Evolutionary conservation across 306 rosid species (phyloP), one percentile per base, ranked within the genome.

Genomic region (Begonia fuchsioides): DNA sequence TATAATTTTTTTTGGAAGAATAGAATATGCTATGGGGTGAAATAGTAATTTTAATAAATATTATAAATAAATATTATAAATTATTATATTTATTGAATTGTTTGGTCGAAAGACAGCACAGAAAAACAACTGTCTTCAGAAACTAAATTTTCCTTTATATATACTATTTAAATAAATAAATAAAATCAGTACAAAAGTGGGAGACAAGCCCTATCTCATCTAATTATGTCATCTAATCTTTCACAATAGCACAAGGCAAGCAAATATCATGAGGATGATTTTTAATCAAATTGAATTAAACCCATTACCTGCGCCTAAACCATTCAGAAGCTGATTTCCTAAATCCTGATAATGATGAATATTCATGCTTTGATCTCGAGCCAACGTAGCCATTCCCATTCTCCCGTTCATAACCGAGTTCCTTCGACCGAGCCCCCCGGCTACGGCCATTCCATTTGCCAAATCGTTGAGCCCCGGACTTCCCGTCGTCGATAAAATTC

Each of bases 291-390:
- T n/a, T 2, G 2, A 1, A 54, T 58, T 86, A 64, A 67, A 92
- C 51, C 94, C 76, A 43, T 82, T 85, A 46, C 65, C 92, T 10
- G 96, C 81, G 66, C 94, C 96, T 51, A 82, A 68, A 35, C 98
- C 94, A n/a, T n/a, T n/a, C 53, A 92, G 86, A 60, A 85, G 68
- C 62, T 85, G 95, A 76, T 74, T 85, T 51, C 94, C 93, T 72
- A 82, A 40, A 67, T 92, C 96, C 39, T 77, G 94, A 32, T n/a
- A n/a, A n/a, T 68, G 75, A 18, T 77, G 98, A 57, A 81, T 80
- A 61, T 73, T 78, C 88, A 82, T 71, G 26, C 77, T 73, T 72
- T 79, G 98, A 45, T 85, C 98, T 43, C 92, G 81, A 12, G 81
- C 78, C 15, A 84, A 52, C n/a, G 81, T 51, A 1, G 85, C 66